These are phyloP conservation scores for Eruca vesicaria DNA, from an alignment of 441 rosid species.

Conservation along the genomic window DNA sequence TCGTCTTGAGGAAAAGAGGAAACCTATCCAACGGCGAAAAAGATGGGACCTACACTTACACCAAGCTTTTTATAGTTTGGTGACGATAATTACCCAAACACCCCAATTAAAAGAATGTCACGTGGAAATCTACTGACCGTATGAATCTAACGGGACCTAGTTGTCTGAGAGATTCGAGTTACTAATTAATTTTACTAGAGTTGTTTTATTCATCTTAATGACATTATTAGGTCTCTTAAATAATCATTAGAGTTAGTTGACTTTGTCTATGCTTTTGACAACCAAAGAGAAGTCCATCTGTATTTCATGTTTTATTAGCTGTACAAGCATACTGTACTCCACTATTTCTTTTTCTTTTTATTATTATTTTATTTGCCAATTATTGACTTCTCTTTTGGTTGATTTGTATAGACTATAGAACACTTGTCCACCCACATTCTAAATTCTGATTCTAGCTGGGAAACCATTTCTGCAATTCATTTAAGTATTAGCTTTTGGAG, in stretches of 20 bases:
- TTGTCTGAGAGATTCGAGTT: neutral
- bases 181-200: conserved; percentile 1
- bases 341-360: neutral
- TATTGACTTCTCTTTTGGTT: neutral
- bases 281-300: conserved; percentile 15
- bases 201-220: neutral
- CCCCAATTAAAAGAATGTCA: neutral
- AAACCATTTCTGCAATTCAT: neutral
- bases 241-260: conserved; percentile 20
- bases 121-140: neutral
- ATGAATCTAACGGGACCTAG: conserved; percentile 16
- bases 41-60: conserved; percentile 10
- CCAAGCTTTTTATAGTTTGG: conserved; percentile 1
- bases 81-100: conserved; percentile 4
- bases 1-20: neutral
- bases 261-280: conserved; percentile 22
- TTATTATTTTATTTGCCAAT: neutral
- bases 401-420: neutral
- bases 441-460: neutral
- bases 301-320: conserved; percentile 25
- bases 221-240: neutral
- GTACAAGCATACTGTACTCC: conserved; percentile 23
- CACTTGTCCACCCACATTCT: neutral
- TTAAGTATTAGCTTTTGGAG: neutral
- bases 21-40: conserved; percentile 1